Evolutionary conservation across 345 rosid genomes (phyloP), one percentile per base, ranked within the genome.

Genomic region (Angophora floribunda): DNA sequence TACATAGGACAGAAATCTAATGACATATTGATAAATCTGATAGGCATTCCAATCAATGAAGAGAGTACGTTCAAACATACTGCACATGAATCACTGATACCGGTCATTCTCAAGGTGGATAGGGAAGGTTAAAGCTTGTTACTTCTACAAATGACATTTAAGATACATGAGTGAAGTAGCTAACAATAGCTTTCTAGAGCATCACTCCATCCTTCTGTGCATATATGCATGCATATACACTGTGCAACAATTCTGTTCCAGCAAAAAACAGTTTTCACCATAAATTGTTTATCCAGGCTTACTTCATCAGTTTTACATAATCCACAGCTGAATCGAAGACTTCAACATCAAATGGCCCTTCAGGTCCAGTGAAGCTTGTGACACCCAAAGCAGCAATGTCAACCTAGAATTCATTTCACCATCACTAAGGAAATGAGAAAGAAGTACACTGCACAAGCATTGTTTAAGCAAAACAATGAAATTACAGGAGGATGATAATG

Each of bases 271-370:
- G 44, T 41, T 65, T 65, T 30, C 36, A 36, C 55, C 55, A 65
- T 65, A 65, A 30, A 65, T 65, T 65, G 78, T 65, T 65, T 30
- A 65, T 30, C 44, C 41, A 1, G 78, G 78, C 98, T 92, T 93
- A 97, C 99, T 95, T 97, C 99, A 98, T 96, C 88, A 98, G 88
- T 88, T 95, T 96, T 88, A 96, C 97, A 87, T 95, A 97, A 92
- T 98, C 99, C 88, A 90, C 93, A 1, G 99, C 99, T 5, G 99
- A 94, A 92, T 98, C 98, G 92, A 98, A 96, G 87, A 98, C 99
- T 90, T 96, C 99, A 45, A 98, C 98, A 91, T 97, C 98, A 89
- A 96, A 98, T 87, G 92, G 93, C 87, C 97, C 99, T 89, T 94
- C 99, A 85, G 99, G 97, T 84, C 99, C 98, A 53, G 88, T 85